Percentiles rank a stretch among this genome's conserved stretches.
phyloP scores from a whole-genome alignment of 331 rosid genomes.

The Pyracantha coccinea region DNA sequence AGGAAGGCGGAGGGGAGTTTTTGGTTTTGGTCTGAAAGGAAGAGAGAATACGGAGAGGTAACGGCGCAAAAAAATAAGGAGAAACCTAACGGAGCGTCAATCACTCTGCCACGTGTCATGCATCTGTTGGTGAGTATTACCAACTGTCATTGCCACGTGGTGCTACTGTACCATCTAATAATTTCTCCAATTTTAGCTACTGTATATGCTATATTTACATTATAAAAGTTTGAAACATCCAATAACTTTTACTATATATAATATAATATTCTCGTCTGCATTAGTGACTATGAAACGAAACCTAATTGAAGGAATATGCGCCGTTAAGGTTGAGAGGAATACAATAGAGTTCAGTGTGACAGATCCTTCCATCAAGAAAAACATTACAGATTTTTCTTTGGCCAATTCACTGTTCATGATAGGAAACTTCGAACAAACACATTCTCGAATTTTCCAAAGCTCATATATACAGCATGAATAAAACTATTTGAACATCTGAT shows the following conservation, averaged over 20 bases:
- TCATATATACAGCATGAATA: too few species aligned
- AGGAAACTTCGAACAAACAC: background rate
- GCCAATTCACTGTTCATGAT: background rate
- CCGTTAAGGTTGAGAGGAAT: background rate
- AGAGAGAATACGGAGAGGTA: too few species aligned
- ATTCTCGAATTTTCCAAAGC: background rate
- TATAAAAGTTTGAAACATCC: background rate
- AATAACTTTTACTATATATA: background rate
- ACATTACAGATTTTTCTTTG: background rate
- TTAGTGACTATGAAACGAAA: background rate
- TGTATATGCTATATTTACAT: background rate
- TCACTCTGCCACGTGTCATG: too few species aligned
- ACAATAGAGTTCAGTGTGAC: background rate
- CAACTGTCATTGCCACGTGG: too few species aligned
- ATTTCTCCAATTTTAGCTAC: background rate
- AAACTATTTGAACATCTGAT: too few species aligned
- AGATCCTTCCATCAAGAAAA: background rate
- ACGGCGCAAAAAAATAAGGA: too few species aligned
- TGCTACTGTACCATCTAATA: too few species aligned
- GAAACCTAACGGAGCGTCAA: too few species aligned
- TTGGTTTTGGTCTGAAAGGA: too few species aligned
- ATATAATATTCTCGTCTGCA: background rate
- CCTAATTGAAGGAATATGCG: background rate
- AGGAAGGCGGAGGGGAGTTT: too few species aligned
- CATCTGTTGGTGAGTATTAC: too few species aligned